phyloP scores from a whole-genome alignment of 805 yeast species.

The Danielozyma ontarioensis region DNA sequence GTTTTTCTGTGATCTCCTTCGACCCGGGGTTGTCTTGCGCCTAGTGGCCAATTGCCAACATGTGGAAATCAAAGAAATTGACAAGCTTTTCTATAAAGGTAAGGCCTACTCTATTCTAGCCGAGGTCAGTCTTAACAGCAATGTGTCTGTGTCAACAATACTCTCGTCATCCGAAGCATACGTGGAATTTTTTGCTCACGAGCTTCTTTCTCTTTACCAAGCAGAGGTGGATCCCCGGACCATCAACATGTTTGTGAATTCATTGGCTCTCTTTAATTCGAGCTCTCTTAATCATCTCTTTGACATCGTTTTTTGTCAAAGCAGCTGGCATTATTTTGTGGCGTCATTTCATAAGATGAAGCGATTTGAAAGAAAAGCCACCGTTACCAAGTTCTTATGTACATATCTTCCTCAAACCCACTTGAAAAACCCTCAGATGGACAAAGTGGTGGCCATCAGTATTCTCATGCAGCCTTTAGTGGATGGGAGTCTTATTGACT shows the following conservation, averaged over 20 bases:
- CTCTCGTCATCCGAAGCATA: conserved; percentile 14
- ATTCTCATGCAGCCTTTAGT: conserved; percentile 10
- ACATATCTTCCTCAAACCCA: conserved; percentile 6
- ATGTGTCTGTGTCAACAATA: conserved; percentile 7
- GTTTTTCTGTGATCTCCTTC: no score
- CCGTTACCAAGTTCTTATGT: conserved; percentile 12
- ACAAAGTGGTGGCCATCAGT: conserved; percentile 13
- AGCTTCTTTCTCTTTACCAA: conserved; percentile 11
- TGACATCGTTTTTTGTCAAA: conserved; percentile 16
- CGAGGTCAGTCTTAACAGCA: conserved; percentile 11
- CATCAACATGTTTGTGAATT: conserved; percentile 13
- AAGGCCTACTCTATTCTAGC: conserved; percentile 18
- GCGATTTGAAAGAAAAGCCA: conserved; percentile 19
- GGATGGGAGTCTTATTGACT: conserved; percentile 13
- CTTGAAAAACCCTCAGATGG: conserved; percentile 1
- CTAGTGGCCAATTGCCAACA: conserved; percentile 4
- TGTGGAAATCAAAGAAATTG: conserved; percentile 25
- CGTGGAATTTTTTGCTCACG: conserved; percentile 12
- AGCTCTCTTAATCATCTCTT: conserved; percentile 12
- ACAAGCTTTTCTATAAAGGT: conserved; percentile 34
- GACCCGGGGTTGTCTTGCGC: conserved; percentile 8
- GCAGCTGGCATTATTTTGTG: conserved; percentile 14
- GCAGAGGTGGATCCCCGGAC: conserved; percentile 2
- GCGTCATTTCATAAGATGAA: conserved; percentile 14
- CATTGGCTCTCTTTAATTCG: conserved; percentile 18